Evolutionary conservation across 2,329 filamentous ascomycete species (phyloP).

Genomic region (Penicillium oxalicum): DNA sequence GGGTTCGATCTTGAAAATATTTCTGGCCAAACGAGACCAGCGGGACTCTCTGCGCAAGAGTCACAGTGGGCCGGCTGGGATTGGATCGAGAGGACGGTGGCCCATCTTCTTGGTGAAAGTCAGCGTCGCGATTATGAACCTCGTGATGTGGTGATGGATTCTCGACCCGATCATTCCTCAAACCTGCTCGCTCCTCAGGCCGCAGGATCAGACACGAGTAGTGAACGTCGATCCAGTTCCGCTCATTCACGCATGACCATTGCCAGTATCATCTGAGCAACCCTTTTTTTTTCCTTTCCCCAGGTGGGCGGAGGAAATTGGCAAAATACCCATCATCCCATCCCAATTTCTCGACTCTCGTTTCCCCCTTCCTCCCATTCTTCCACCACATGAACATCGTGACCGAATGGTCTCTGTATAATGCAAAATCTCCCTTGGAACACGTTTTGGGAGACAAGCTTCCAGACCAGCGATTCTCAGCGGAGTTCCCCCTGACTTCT

Average conservation of each 20-base stretch:
- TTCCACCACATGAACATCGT: too few relatives aligned
- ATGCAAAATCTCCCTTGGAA: too few relatives aligned
- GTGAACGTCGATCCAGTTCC: conserved; percentile 24
- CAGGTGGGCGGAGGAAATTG: too few relatives aligned
- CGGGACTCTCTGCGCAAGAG: conserved; percentile 42
- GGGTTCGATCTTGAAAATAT: conserved; percentile 31
- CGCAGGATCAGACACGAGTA: conserved; percentile 16
- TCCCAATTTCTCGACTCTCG: too few relatives aligned
- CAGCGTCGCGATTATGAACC: conserved; percentile 22
- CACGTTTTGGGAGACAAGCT: too few relatives aligned
- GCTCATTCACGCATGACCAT: conserved; percentile 43
- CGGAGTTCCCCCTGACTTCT: too few relatives aligned
- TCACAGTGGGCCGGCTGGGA: conserved; percentile 78
- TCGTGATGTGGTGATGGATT: conserved; percentile 15
- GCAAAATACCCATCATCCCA: too few relatives aligned
- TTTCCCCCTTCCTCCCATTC: too few relatives aligned
- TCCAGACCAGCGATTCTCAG: too few relatives aligned
- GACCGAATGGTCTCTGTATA: too few relatives aligned
- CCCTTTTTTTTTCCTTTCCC: too few relatives aligned
- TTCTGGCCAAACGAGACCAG: conserved; percentile 5
- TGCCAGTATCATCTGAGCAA: conserved; percentile 39
- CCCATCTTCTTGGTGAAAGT: conserved; percentile 49
- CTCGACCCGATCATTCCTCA: conserved; percentile 9
- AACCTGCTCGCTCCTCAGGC: conserved; percentile 20
- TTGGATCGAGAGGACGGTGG: conserved; percentile 59